These are phyloP conservation scores for Kwoniella dejecticola DNA, from an alignment of 768 basidiomycete genomes.

Conservation along the genomic window DNA sequence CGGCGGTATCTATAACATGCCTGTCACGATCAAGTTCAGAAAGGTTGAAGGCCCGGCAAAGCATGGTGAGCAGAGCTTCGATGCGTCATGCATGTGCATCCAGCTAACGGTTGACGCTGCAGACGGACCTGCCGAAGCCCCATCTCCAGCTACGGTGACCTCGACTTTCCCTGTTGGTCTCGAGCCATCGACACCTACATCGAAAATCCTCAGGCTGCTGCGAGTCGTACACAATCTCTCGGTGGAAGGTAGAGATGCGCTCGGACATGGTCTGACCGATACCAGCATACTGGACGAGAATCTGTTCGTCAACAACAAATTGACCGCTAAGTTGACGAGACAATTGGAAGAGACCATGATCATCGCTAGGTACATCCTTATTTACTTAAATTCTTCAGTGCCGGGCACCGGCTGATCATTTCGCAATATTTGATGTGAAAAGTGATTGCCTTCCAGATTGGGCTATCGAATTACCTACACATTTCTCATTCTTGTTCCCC, in stretches of 20 bases:
- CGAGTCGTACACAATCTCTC: conserved; percentile 84
- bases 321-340: conserved; percentile 94
- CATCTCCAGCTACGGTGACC: conserved; percentile 35
- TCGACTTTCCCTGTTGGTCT: conserved; percentile 68
- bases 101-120: conserved; percentile 58
- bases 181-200: conserved; percentile 78
- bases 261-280: not conserved
- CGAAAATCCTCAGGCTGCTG: conserved; percentile 86
- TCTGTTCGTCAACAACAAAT: conserved; percentile 94
- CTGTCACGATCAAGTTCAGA: conserved; percentile 86
- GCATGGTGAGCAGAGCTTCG: conserved; percentile 21
- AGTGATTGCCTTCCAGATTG: conserved; percentile 97
- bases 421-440: too few relatives aligned
- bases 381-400: too few relatives aligned
- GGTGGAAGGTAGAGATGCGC: conserved; percentile 57
- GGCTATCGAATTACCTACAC: conserved; percentile 91
- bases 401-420: too few relatives aligned
- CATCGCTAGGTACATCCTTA: conserved; percentile 87
- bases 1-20: conserved; percentile 71
- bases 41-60: conserved; percentile 83
- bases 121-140: conserved; percentile 29
- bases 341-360: conserved; percentile 99
- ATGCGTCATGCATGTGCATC: not conserved
- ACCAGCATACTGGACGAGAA: conserved; percentile 71
- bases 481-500: conserved; percentile 98